phyloP scores from a whole-genome alignment of 169 alveolate species.

The Cryptosporidium sp. region DNA sequence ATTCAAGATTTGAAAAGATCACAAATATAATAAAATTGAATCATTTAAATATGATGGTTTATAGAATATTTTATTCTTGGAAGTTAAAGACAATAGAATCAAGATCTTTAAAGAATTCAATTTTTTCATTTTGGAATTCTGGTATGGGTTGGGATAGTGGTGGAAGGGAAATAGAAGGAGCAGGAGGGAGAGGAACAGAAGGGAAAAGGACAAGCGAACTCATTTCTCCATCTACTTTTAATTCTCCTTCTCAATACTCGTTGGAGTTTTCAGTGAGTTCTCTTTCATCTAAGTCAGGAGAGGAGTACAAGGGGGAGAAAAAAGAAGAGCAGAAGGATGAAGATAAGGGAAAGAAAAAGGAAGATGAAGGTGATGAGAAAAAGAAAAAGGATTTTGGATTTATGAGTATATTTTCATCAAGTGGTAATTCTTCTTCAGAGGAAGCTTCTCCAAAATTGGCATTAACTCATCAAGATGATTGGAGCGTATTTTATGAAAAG shows the following conservation, averaged over 20 bases:
- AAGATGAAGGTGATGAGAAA: neutral
- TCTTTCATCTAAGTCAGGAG: neutral
- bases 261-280: neutral
- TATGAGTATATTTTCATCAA: neutral
- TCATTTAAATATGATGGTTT: neutral
- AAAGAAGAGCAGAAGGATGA: neutral
- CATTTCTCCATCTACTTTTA: neutral
- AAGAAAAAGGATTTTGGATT: neutral
- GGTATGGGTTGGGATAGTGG: neutral
- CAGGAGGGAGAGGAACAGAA: neutral
- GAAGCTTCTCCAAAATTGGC: neutral
- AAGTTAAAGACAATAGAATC: conserved; percentile 45
- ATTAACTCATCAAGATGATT: neutral
- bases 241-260: neutral
- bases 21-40: conserved; percentile 12
- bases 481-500: neutral
- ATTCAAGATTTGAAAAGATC: conserved; percentile 23
- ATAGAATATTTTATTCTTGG: conserved; percentile 48
- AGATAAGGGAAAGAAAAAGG: neutral
- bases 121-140: conserved; percentile 23
- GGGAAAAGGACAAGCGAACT: neutral
- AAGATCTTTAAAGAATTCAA: conserved; percentile 55
- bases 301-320: neutral
- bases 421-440: neutral
- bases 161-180: neutral